Evolutionary conservation across 176 grass and related monocot genomes (phyloP).

Genomic region (Triticum urartu): DNA sequence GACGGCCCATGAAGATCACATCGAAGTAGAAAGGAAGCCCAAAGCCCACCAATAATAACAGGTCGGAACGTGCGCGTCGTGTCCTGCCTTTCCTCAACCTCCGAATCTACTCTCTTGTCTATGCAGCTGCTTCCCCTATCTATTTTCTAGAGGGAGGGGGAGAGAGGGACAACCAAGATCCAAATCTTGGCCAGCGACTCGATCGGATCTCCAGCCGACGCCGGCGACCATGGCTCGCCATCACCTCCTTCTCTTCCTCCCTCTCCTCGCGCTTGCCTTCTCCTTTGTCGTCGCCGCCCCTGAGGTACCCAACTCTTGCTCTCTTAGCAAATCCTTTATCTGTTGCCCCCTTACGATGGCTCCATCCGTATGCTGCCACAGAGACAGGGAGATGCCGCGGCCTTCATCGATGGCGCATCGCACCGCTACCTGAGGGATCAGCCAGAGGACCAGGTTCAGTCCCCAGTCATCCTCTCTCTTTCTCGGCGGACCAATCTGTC

Average conservation of each 20-base stretch:
- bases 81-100: not conserved
- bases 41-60: not conserved
- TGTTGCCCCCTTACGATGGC: not conserved
- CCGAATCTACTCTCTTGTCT: not conserved
- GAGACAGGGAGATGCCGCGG: constrained; percentile 14
- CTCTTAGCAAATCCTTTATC: not conserved
- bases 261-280: constrained; percentile 17
- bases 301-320: constrained; percentile 27
- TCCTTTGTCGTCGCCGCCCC: constrained; percentile 18
- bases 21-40: not conserved
- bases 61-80: not conserved
- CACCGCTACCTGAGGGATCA: constrained; percentile 51
- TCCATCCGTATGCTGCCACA: not conserved
- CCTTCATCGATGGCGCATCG: constrained; percentile 42
- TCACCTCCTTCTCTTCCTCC: constrained; percentile 1
- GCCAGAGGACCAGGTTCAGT: constrained; percentile 28
- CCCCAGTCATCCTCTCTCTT: not conserved
- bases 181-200: not conserved
- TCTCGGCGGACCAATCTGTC: not conserved
- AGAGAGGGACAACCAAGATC: not conserved
- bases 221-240: constrained; percentile 30
- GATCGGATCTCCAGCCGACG: constrained; percentile 10
- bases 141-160: not conserved
- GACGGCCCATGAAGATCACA: not conserved
- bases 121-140: not conserved